Percentiles rank a stretch among this genome's conserved stretches.
Evolutionary conservation across 1,139 yeast genomes (phyloP).

Genomic region (Spathaspora jeffriesii): DNA sequence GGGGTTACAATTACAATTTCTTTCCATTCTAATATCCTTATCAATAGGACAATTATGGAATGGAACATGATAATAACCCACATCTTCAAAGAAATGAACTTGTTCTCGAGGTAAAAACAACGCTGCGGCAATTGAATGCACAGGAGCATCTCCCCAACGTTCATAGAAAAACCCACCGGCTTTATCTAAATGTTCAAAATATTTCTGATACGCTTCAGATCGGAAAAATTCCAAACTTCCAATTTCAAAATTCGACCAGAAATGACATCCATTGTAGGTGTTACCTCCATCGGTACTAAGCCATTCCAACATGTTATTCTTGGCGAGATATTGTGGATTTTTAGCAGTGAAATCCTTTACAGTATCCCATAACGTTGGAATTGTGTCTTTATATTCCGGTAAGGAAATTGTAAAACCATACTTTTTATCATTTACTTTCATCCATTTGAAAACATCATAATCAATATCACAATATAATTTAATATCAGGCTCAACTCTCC

Average conservation of each 20-base stretch:
- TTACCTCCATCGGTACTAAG: constrained; percentile 68
- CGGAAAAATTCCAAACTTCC: constrained; percentile 78
- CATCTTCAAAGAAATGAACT: constrained; percentile 78
- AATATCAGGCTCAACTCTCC: constrained; percentile 95
- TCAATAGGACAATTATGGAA: constrained; percentile 79
- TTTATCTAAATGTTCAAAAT: constrained; percentile 70
- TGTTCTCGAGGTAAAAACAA: constrained; percentile 65
- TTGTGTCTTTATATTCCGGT: constrained; percentile 81
- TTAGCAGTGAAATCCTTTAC: constrained; percentile 66
- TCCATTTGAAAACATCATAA: constrained; percentile 79
- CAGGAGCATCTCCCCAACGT: constrained; percentile 95
- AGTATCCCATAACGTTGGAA: constrained; percentile 80
- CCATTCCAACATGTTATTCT: constrained; percentile 72
- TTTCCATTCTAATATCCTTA: constrained; percentile 46
- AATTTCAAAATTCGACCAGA: constrained; percentile 88
- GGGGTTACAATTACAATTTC: constrained; percentile 75
- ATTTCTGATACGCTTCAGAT: constrained; percentile 63
- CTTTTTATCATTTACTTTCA: constrained; percentile 71
- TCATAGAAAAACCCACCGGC: constrained; percentile 90
- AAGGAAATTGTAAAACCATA: constrained; percentile 83
- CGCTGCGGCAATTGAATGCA: constrained; percentile 86
- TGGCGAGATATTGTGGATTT: constrained; percentile 64
- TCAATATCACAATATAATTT: constrained; percentile 76
- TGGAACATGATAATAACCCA: constrained; percentile 82
- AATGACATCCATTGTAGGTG: constrained; percentile 78